Conservation (phyloP, 768 basidiomycete genomes). For the Serpula lacrymans region DNA sequence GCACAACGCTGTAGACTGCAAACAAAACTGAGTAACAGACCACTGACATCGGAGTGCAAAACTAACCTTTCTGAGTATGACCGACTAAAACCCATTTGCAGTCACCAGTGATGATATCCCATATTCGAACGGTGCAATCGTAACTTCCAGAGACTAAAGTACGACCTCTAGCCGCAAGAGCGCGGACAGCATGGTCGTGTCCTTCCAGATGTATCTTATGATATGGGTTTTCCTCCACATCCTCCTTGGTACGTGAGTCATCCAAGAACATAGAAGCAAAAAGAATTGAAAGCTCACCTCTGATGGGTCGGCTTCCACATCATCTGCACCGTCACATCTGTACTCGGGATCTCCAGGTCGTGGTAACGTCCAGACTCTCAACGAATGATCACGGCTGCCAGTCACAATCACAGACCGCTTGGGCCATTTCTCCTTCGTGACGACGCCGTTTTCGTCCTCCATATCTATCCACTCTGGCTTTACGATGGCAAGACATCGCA, state of each 20-base stretch:
- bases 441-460: conserved; percentile 57
- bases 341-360: conserved; percentile 74
- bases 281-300: conserved; percentile 29
- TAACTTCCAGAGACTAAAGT: conserved; percentile 95
- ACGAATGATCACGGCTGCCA: conserved; percentile 63
- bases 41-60: neutral
- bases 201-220: conserved; percentile 83
- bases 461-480: conserved; percentile 86
- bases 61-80: conserved; percentile 86
- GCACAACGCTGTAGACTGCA: conserved; percentile 91
- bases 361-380: conserved; percentile 67
- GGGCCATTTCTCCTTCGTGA: conserved; percentile 69
- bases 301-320: conserved; percentile 57
- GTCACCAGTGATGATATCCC: conserved; percentile 85
- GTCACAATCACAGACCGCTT: conserved; percentile 72
- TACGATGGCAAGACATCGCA: conserved; percentile 93
- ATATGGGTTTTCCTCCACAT: conserved; percentile 80
- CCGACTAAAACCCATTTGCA: conserved; percentile 81
- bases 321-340: conserved; percentile 59
- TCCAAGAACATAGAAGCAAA: neutral
- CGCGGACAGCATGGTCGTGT: conserved; percentile 89
- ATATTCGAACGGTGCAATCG: conserved; percentile 91
- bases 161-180: conserved; percentile 86
- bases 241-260: conserved; percentile 44
- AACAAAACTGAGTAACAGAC: conserved; percentile 3